These are phyloP conservation scores for Fusarium heterosporum DNA, from an alignment of 2,329 filamentous ascomycete genomes.

Conservation along the genomic window DNA sequence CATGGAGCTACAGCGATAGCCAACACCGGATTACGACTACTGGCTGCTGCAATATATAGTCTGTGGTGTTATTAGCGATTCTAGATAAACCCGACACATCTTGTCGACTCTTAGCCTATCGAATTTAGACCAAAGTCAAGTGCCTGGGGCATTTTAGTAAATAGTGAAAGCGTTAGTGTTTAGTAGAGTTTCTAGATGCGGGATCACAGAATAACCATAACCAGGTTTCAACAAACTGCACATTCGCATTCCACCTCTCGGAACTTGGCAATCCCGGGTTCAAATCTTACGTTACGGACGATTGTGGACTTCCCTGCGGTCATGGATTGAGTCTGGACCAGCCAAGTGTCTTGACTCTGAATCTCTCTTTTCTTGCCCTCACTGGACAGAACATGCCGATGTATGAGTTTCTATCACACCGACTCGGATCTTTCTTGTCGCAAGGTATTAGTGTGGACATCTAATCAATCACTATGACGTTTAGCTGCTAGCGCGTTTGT, in stretches of 20 bases:
- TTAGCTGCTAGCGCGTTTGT: not conserved
- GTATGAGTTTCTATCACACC: conserved; percentile 13
- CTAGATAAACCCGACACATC: not conserved
- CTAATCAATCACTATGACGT: conserved; percentile 11
- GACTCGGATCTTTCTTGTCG: not conserved
- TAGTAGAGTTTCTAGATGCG: not conserved
- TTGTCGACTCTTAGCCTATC: not conserved
- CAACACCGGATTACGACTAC: not conserved
- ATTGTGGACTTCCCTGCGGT: not conserved
- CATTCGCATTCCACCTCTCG: not conserved
- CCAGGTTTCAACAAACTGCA: conserved; percentile 1
- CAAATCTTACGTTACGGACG: not conserved
- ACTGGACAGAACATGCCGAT: conserved; percentile 1
- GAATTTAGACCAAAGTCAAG: not conserved
- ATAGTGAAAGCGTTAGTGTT: not conserved
- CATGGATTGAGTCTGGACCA: conserved; percentile 16
- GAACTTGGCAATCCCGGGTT: conserved; percentile 12
- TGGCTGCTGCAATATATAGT: not conserved
- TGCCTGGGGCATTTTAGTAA: not conserved
- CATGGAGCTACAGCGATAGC: not conserved
- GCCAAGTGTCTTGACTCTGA: conserved; percentile 13
- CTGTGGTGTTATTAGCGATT: not conserved
- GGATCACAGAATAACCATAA: too few species aligned
- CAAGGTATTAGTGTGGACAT: not conserved
- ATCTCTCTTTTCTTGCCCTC: not conserved